Evolutionary conservation across 768 basidiomycete species (phyloP), one percentile per base, ranked within the genome.

Genomic region (Pleurotus eryngii): DNA sequence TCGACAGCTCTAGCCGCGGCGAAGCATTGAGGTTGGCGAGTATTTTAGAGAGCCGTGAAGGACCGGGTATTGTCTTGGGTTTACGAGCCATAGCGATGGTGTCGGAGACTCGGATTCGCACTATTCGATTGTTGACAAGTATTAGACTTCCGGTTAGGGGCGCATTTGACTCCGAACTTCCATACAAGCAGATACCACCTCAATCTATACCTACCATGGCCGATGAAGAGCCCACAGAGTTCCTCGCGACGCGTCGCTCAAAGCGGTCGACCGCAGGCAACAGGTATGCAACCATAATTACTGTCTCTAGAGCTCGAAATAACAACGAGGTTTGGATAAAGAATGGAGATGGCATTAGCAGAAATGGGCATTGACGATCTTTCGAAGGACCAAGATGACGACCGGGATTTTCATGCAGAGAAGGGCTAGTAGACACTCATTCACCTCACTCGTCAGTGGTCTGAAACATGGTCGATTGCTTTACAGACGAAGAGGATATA

Each of bases 201-300:
- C 11, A 35, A 11, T 35, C 24, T 26, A 26, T 26, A 26, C 24
- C 24, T 9, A 38, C 26, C 37, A 69, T 65, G 63, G 68, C 63
- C 24, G 51, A 54, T 18, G 51, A 54, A 6, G 68, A 64, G 20
- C 66, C 63, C 24, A 72, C 76, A 9, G 82, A 86, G 49, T 70
- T 67, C 53, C 69, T 85, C 2, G 84, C 79, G 9, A 73, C 72
- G 17, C 82, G 90, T 37, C 78, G 90, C 56, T 73, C 86, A 11
- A 82, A 74, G 61, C 79, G 90, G 42, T 87, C 84, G 63, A 92
- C 89, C 0, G 90, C 90, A 1, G 90, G 90, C 2, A 92, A 92
- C 65, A 73, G 89, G 89, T 89, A 56, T 2, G 76, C 63, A 48
- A 24, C 2, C 20, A 17, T 15, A 8, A 15, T 38, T 39, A 30